A percentile compares a stretch with the other conserved stretches of the same genome.
Evolutionary conservation across 208 protist genomes (phyloP).

Genomic region (Crithidia expoeki): DNA sequence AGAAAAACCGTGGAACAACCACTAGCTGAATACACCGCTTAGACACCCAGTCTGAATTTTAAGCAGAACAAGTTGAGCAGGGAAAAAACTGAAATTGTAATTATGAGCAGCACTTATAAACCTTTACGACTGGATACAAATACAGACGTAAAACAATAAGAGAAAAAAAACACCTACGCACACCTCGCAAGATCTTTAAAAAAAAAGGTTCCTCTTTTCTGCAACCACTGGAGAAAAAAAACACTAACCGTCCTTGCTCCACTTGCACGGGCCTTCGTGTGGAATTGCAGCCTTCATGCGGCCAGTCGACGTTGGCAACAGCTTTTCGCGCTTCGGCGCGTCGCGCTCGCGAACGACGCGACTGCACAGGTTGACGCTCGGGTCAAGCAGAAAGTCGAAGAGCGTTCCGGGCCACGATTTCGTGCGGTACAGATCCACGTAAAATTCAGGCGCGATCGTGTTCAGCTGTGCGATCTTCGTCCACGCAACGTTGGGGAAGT

Average conservation of each 20-base stretch:
- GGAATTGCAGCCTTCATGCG: conserved; percentile 43
- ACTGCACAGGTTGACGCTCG: conserved; percentile 63
- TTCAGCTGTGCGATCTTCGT: conserved; percentile 83
- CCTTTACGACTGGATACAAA: no score
- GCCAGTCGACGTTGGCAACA: conserved; percentile 45
- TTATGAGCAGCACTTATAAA: no score
- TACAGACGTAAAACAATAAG: no score
- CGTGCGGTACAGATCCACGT: conserved; percentile 79
- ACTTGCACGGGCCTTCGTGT: conserved; percentile 53
- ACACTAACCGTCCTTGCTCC: conserved; percentile 28
- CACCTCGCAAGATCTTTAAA: no score
- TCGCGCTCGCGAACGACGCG: conserved; percentile 75
- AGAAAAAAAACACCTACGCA: conserved; percentile 2
- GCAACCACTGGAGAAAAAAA: no score
- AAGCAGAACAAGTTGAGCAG: no score
- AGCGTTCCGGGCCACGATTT: conserved; percentile 82
- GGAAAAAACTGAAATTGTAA: no score
- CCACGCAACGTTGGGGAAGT: conserved; percentile 96
- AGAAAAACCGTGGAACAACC: no score
- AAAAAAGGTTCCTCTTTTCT: no score
- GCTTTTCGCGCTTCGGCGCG: conserved; percentile 47
- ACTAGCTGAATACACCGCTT: no score
- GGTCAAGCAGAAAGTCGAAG: conserved; percentile 83
- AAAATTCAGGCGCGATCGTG: conserved; percentile 93
- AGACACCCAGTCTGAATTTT: no score